phyloP scores from a whole-genome alignment of 768 basidiomycete genomes.

The Crassisporium funariophilum region DNA sequence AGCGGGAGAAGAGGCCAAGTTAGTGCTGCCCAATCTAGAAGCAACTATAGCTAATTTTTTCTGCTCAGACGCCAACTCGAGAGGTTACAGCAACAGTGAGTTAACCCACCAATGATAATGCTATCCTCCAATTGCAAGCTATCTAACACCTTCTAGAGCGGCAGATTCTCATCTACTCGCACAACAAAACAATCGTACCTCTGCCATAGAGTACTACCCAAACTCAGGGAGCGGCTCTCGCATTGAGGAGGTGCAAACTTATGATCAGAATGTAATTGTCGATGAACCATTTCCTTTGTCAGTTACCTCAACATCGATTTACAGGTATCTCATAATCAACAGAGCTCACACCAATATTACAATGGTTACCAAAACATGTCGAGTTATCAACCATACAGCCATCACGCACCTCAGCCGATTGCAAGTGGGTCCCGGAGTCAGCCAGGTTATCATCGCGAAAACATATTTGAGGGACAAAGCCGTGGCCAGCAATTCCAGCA shows the following conservation, averaged over 20 bases:
- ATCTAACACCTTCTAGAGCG: no score
- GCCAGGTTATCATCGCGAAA: no score
- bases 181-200: background rate
- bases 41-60: background rate
- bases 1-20: constrained; percentile 50
- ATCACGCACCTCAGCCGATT: no score
- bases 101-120: background rate
- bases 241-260: background rate
- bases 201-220: background rate
- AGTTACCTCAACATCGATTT: no score
- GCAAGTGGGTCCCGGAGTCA: no score
- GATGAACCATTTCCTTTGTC: background rate
- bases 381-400: no score
- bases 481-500: no score
- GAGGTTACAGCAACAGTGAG: background rate
- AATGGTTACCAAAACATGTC: no score
- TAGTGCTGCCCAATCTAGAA: background rate
- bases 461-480: no score
- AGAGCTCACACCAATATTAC: no score
- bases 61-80: background rate
- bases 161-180: no score
- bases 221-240: background rate
- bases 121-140: background rate
- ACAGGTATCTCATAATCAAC: background rate
- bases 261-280: background rate